Conservation (phyloP, 352 stramenopile genomes). For the Hyaloperonospora brassicae region DNA sequence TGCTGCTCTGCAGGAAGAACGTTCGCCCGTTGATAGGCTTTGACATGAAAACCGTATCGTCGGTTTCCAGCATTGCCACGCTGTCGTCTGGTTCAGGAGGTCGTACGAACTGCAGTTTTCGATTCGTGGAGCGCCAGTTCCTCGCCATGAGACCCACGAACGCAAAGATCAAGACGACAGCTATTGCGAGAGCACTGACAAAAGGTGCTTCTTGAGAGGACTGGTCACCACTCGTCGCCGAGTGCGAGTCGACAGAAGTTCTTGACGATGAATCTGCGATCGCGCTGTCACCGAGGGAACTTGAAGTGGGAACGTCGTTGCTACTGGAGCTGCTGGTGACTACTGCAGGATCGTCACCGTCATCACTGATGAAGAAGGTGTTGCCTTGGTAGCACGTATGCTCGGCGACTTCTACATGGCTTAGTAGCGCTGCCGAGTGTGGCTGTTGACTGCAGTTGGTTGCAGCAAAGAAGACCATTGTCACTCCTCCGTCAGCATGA, state of each 20-base stretch:
- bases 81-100: constrained; percentile 16
- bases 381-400: constrained; percentile 21
- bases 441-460: constrained; percentile 10
- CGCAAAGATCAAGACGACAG: constrained; percentile 9
- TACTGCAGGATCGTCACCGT: constrained; percentile 1
- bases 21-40: constrained; percentile 14
- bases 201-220: constrained; percentile 1
- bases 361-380: constrained; percentile 19
- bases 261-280: constrained; percentile 6
- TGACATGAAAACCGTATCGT: constrained; percentile 20
- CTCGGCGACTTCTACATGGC: constrained; percentile 5
- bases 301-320: background rate
- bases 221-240: background rate
- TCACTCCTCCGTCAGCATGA: constrained; percentile 14
- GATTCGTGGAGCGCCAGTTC: constrained; percentile 18
- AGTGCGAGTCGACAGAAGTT: constrained; percentile 6
- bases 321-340: background rate
- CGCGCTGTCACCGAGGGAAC: constrained; percentile 1
- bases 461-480: constrained; percentile 16
- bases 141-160: constrained; percentile 11
- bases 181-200: constrained; percentile 4
- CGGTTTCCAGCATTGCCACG: constrained; percentile 24
- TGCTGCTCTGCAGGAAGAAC: constrained; percentile 22
- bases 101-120: constrained; percentile 5
- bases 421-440: background rate